Evolutionary conservation across 106 monocot genomes (phyloP).

Genomic region (Allium fistulosum): DNA sequence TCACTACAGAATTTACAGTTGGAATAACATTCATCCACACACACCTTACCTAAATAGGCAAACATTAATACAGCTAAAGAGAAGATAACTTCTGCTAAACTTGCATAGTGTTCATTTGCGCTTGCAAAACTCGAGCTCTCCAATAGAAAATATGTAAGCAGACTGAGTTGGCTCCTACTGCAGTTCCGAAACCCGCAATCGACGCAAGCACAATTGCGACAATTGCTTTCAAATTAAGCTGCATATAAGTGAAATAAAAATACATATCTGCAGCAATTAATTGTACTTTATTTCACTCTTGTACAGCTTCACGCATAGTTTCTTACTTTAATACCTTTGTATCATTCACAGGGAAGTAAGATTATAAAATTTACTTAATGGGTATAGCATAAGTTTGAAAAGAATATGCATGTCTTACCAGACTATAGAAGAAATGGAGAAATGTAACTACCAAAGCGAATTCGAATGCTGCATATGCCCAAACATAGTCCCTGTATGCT

Average conservation of each 20-base stretch:
- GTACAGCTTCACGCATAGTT: not conserved
- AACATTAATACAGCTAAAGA: too few species aligned
- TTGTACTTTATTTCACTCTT: not conserved
- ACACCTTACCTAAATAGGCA: too few species aligned
- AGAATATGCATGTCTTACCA: slow-evolving; percentile 13
- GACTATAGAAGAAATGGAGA: slow-evolving; percentile 34
- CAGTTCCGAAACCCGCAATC: slow-evolving; percentile 28
- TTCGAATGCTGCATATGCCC: slow-evolving; percentile 41
- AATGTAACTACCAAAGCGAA: slow-evolving; percentile 34
- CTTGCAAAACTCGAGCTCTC: slow-evolving; percentile 15
- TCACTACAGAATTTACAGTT: too few species aligned
- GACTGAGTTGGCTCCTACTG: slow-evolving; percentile 18
- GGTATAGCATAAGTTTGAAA: not conserved
- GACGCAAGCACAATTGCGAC: slow-evolving; percentile 28
- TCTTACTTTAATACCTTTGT: not conserved
- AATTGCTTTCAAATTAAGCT: slow-evolving; percentile 26
- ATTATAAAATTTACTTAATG: not conserved
- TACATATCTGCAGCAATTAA: not conserved
- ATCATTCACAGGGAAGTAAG: not conserved
- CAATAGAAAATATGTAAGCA: slow-evolving; percentile 21
- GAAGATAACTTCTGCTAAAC: not conserved
- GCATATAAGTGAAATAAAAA: slow-evolving; percentile 7
- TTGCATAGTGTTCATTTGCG: slow-evolving; percentile 9
- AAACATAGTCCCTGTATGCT: slow-evolving; percentile 41
- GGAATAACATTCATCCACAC: too few species aligned